Evolutionary conservation across 371 early-diverging fungal genomes (phyloP).

Genomic region (Mucor velutinosus): DNA sequence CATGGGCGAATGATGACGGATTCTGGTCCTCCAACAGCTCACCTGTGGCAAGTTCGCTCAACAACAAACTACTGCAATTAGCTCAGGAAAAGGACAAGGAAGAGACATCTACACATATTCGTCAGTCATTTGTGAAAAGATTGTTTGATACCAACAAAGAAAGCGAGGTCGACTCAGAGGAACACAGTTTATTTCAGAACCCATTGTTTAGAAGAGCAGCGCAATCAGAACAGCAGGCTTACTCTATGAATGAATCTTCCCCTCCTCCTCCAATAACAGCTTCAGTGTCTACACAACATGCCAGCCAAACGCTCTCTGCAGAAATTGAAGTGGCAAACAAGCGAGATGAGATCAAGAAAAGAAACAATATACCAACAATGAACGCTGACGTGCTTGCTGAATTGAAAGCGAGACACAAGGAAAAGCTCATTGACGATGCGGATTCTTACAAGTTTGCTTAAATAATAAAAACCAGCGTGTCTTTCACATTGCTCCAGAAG

Average conservation of each 20-base stretch:
- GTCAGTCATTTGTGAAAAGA: neutral
- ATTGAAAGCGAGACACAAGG: conserved; percentile 22
- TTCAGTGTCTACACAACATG: neutral
- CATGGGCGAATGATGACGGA: conserved; percentile 10
- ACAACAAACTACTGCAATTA: neutral
- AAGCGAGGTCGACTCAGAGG: neutral
- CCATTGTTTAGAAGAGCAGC: neutral
- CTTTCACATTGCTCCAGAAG: too few species aligned
- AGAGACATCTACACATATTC: neutral
- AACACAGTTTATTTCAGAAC: neutral
- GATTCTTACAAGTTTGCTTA: conserved; percentile 33
- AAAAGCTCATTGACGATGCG: conserved; percentile 22
- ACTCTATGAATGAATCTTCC: neutral
- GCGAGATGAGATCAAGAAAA: conserved; percentile 11
- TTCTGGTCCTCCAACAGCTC: conserved; percentile 10
- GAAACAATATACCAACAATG: conserved; percentile 16
- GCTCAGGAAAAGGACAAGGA: conserved; percentile 8
- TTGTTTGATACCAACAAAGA: neutral
- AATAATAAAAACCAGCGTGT: neutral
- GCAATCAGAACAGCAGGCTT: neutral
- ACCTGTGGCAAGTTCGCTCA: conserved; percentile 2
- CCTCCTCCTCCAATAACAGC: neutral
- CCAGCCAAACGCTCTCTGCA: neutral
- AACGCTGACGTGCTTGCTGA: conserved; percentile 20
- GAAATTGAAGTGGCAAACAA: conserved; percentile 21